Percentiles rank a stretch among this genome's conserved stretches.
phyloP scores from a whole-genome alignment of 139 green algal species.

The Coelastrella sp. region DNA sequence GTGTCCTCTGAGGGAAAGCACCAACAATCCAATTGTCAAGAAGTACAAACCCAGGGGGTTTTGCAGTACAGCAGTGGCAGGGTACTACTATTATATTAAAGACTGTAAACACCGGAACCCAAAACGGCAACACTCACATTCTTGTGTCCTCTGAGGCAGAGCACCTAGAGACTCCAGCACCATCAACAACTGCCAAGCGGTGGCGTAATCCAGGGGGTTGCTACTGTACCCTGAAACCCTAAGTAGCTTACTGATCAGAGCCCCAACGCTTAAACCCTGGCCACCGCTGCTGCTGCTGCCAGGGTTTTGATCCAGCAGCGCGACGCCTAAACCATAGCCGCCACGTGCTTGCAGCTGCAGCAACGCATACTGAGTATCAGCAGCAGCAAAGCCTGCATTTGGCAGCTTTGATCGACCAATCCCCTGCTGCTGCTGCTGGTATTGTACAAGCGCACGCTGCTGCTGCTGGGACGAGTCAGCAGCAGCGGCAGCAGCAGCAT shows the following conservation, averaged over 20 bases:
- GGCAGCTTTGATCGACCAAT: not conserved
- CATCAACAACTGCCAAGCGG: constrained; percentile 74
- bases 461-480: constrained; percentile 1
- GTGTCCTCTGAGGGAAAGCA: too few relatives aligned
- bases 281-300: constrained; percentile 7
- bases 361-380: constrained; percentile 81
- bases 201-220: constrained; percentile 76
- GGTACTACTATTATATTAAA: too few relatives aligned
- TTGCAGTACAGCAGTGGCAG: too few relatives aligned
- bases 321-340: constrained; percentile 4
- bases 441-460: not conserved
- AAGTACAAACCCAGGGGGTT: too few relatives aligned
- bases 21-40: too few relatives aligned
- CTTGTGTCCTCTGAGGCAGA: constrained; percentile 19
- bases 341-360: constrained; percentile 70
- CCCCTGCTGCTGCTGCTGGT: constrained; percentile 6
- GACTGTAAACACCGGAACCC: too few relatives aligned
- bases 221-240: constrained; percentile 62
- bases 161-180: constrained; percentile 68
- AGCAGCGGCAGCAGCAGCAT: constrained; percentile 6
- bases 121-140: constrained; percentile 5
- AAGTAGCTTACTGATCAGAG: constrained; percentile 52
- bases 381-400: not conserved
- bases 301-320: not conserved
- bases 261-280: not conserved